phyloP scores from a whole-genome alignment of 768 basidiomycete genomes.

The Tylopilus intermedius region DNA sequence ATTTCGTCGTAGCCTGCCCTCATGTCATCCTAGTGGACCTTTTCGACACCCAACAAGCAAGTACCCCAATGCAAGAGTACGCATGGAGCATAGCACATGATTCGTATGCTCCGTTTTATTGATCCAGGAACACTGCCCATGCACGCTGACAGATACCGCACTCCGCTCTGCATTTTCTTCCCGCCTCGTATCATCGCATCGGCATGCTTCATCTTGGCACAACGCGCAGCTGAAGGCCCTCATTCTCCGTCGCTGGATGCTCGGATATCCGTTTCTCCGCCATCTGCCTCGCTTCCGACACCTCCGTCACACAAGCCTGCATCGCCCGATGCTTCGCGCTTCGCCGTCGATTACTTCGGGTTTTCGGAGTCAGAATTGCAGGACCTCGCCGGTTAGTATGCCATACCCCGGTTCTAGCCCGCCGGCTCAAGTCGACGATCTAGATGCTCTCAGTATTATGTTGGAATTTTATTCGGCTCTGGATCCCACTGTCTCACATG shows the following conservation, averaged over 20 bases:
- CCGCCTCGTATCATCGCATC: slow-evolving; percentile 67
- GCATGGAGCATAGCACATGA: slow-evolving; percentile 87
- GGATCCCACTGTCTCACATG: slow-evolving; percentile 48
- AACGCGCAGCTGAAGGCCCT: slow-evolving; percentile 66
- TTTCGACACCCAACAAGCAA: slow-evolving; percentile 52
- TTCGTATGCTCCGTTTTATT: slow-evolving; percentile 49
- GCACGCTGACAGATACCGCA: slow-evolving; percentile 55
- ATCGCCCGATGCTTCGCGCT: slow-evolving; percentile 65
- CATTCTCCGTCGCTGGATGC: slow-evolving; percentile 71
- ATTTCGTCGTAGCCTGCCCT: slow-evolving; percentile 73
- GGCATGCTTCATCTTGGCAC: slow-evolving; percentile 74
- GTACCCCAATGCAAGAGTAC: slow-evolving; percentile 56
- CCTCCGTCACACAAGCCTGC: slow-evolving; percentile 74
- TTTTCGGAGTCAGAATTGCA: slow-evolving; percentile 56
- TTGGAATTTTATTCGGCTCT: slow-evolving; percentile 71
- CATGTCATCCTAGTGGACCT: slow-evolving; percentile 73
- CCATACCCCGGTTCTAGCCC: neutral
- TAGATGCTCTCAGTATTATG: slow-evolving; percentile 62
- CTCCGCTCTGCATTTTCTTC: slow-evolving; percentile 70
- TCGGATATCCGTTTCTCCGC: slow-evolving; percentile 64
- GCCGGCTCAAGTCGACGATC: slow-evolving; percentile 1
- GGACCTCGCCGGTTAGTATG: slow-evolving; percentile 52
- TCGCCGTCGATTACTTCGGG: slow-evolving; percentile 62
- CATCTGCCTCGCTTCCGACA: slow-evolving; percentile 73
- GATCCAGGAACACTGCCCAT: slow-evolving; percentile 5